Percentiles rank a stretch among this genome's conserved stretches.
Conservation (phyloP, 179 eudicot genomes). For the Camellia oleifera region DNA sequence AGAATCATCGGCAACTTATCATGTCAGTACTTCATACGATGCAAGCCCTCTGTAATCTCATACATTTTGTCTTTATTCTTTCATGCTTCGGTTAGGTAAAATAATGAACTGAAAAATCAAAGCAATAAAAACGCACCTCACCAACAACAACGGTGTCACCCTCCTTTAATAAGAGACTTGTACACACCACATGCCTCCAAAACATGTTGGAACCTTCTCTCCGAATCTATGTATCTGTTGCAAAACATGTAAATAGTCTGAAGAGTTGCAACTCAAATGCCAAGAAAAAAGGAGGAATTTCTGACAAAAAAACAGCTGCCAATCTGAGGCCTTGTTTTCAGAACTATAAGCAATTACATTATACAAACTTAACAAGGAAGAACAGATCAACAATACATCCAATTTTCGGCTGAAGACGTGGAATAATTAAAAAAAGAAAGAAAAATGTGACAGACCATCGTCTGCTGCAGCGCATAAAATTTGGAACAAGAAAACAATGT, state of each 20-base stretch:
- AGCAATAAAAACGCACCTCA: slow-evolving; percentile 46
- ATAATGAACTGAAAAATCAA: background rate
- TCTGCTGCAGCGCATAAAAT: too few relatives aligned
- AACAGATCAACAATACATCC: slow-evolving; percentile 3
- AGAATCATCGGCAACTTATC: too few relatives aligned
- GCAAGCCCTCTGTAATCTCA: background rate
- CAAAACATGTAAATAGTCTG: slow-evolving; percentile 15
- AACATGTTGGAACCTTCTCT: slow-evolving; percentile 91
- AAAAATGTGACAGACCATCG: background rate
- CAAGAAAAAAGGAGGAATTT: background rate
- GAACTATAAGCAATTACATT: background rate
- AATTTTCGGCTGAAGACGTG: background rate
- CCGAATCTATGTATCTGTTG: slow-evolving; percentile 82
- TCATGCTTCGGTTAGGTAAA: background rate
- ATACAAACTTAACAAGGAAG: background rate
- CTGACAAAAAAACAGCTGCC: background rate
- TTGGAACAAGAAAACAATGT: too few relatives aligned
- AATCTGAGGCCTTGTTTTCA: background rate
- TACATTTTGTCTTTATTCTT: background rate
- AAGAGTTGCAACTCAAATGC: slow-evolving; percentile 2
- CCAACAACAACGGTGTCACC: slow-evolving; percentile 84
- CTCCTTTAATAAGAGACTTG: slow-evolving; percentile 77
- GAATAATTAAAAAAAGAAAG: background rate
- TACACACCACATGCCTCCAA: slow-evolving; percentile 93
- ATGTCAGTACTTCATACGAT: too few relatives aligned